These are phyloP conservation scores for Botrytis sinoallii DNA, from an alignment of 2,329 filamentous ascomycete genomes.

Conservation along the genomic window DNA sequence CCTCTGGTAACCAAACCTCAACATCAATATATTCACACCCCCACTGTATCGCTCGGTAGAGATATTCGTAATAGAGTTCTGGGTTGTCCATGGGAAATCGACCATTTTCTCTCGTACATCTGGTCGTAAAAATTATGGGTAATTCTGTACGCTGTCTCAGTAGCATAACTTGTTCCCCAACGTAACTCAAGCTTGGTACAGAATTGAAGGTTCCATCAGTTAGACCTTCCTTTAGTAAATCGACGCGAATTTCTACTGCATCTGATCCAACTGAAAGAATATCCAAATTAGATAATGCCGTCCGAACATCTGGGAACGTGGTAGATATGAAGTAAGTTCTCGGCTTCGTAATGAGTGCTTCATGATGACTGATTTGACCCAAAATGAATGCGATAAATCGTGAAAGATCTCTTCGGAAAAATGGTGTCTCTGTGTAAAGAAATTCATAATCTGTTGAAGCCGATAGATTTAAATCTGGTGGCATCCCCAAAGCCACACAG, in stretches of 20 bases:
- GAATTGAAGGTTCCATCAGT: conserved; percentile 58
- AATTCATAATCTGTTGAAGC: conserved; percentile 80
- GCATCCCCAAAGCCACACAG: conserved; percentile 68
- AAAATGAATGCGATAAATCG: conserved; percentile 77
- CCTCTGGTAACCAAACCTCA: conserved; percentile 80
- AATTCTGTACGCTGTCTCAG: conserved; percentile 79
- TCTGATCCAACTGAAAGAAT: conserved; percentile 85
- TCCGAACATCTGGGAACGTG: conserved; percentile 81
- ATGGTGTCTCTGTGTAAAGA: conserved; percentile 70
- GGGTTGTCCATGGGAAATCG: conserved; percentile 82
- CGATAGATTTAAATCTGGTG: conserved; percentile 63
- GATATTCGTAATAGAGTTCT: conserved; percentile 69
- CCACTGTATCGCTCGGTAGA: conserved; percentile 84
- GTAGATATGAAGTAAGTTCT: conserved; percentile 84
- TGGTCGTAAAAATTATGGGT: conserved; percentile 85
- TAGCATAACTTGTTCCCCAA: conserved; percentile 82
- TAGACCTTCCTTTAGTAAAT: conserved; percentile 71
- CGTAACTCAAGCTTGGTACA: conserved; percentile 77
- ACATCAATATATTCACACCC: conserved; percentile 89
- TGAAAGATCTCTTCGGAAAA: conserved; percentile 71
- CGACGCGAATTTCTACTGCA: conserved; percentile 80
- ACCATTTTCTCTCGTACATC: conserved; percentile 79
- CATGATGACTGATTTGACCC: conserved; percentile 75
- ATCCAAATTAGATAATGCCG: conserved; percentile 79
- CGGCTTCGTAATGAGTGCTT: conserved; percentile 71